These are phyloP conservation scores for Glycine tomentella DNA, from an alignment of 306 rosid genomes.

Conservation along the genomic window DNA sequence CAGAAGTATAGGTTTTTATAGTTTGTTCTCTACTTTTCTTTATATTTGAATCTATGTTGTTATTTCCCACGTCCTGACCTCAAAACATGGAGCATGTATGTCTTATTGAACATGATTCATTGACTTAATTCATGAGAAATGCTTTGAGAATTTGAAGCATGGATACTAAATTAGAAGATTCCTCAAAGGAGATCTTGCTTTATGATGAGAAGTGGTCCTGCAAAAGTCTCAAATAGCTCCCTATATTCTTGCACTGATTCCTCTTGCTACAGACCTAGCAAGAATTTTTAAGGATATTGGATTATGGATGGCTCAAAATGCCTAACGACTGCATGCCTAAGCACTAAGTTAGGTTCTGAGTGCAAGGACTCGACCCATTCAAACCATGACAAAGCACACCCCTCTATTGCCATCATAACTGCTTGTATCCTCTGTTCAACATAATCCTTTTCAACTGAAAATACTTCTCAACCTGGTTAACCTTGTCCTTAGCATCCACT, in stretches of 20 bases:
- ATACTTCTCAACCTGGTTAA: neutral
- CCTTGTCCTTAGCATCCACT: neutral
- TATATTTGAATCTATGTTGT: conserved; percentile 13
- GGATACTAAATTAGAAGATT: neutral
- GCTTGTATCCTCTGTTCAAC: neutral
- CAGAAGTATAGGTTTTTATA: conserved; percentile 13
- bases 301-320: neutral
- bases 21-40: neutral
- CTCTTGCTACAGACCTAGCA: neutral
- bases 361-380: neutral
- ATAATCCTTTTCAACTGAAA: neutral
- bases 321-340: too few relatives aligned
- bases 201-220: neutral
- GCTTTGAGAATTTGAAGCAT: conserved; percentile 12
- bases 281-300: conserved; percentile 3
- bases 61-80: conserved; percentile 9
- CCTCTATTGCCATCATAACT: neutral
- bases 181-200: neutral
- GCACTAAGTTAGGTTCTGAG: too few relatives aligned
- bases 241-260: neutral
- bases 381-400: neutral
- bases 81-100: neutral
- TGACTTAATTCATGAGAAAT: conserved; percentile 32
- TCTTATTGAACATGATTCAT: neutral
- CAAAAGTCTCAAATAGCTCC: neutral